These are phyloP conservation scores for Dendrocalamus latiflorus DNA, from an alignment of 202 grass and related monocot species.

Conservation along the genomic window DNA sequence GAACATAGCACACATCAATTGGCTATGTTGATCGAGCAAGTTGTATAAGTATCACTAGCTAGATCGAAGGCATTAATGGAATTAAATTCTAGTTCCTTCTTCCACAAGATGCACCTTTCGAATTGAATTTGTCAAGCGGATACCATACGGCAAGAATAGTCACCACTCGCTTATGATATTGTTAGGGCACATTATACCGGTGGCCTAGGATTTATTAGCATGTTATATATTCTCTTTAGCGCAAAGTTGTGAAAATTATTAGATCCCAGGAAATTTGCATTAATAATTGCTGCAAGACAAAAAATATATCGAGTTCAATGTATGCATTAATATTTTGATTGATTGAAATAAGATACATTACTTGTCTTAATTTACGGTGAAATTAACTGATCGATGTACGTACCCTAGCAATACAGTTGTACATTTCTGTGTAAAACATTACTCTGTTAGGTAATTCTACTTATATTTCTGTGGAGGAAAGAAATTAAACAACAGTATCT, in stretches of 20 bases:
- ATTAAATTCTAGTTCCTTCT: conserved; percentile 47
- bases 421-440: not conserved
- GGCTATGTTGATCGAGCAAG: not conserved
- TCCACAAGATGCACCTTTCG: conserved; percentile 55
- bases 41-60: conserved; percentile 29
- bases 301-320: too few relatives aligned
- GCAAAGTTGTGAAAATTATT: not conserved
- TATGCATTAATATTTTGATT: conserved; percentile 25
- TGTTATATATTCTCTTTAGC: not conserved
- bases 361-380: conserved; percentile 17
- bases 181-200: not conserved
- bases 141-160: conserved; percentile 65
- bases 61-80: conserved; percentile 67
- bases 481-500: not conserved
- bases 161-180: conserved; percentile 26
- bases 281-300: not conserved
- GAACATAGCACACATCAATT: not conserved
- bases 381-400: not conserved
- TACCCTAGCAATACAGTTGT: not conserved
- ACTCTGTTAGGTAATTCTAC: not conserved
- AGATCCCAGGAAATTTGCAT: not conserved
- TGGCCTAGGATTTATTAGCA: conserved; percentile 2
- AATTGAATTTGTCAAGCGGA: conserved; percentile 53
- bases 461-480: not conserved
- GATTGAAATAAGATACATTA: not conserved